Percentiles rank a stretch among this genome's conserved stretches.
Conservation (phyloP, 495 filamentous ascomycete species). For the Pyronema domesticum region DNA sequence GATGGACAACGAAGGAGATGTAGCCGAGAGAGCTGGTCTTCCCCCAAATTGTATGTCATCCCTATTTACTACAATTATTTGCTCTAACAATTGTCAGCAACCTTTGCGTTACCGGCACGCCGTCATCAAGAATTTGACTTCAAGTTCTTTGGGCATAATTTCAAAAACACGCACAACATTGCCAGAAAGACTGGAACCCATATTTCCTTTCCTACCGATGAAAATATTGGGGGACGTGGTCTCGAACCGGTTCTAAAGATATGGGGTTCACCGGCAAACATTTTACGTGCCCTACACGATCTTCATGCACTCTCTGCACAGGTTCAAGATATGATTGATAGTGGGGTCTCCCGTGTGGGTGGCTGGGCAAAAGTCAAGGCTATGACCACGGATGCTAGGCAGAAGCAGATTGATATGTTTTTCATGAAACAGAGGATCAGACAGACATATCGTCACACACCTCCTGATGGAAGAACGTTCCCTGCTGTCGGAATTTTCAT, state of each 20-base stretch:
- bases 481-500: slow-evolving; percentile 15
- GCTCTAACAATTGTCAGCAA: not conserved
- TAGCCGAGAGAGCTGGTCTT: slow-evolving; percentile 11
- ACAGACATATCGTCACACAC: slow-evolving; percentile 9
- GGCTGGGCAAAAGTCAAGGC: slow-evolving; percentile 16
- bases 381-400: slow-evolving; percentile 13
- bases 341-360: not conserved
- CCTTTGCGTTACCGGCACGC: slow-evolving; percentile 6
- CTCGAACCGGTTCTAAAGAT: slow-evolving; percentile 14
- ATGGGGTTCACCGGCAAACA: slow-evolving; percentile 18
- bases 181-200: slow-evolving; percentile 19
- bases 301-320: slow-evolving; percentile 13
- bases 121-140: slow-evolving; percentile 14
- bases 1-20: slow-evolving; percentile 14
- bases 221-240: not conserved
- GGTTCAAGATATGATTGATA: slow-evolving; percentile 11
- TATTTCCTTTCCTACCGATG: slow-evolving; percentile 9
- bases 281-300: slow-evolving; percentile 13
- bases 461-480: slow-evolving; percentile 9
- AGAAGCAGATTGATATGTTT: slow-evolving; percentile 9
- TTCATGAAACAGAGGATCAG: slow-evolving; percentile 1
- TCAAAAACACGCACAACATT: slow-evolving; percentile 16
- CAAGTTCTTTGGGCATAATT: slow-evolving; percentile 13
- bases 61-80: not conserved
- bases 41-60: slow-evolving; percentile 8